Evolutionary conservation across 208 protist genomes (phyloP).

Genomic region (Phytomonas serpens): DNA sequence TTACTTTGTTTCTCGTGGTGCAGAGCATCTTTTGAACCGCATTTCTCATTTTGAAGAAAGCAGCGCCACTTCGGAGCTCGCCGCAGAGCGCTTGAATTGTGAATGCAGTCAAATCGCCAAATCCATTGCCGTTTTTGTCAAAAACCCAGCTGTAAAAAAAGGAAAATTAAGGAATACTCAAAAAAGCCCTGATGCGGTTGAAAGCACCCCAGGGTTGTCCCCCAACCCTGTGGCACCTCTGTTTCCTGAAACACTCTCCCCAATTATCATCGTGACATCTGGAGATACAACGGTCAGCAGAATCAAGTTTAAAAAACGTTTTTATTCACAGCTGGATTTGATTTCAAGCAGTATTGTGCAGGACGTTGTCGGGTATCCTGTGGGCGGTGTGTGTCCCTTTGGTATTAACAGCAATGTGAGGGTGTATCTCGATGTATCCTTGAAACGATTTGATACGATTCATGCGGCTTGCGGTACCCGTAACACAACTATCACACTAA

Average conservation of each 20-base stretch:
- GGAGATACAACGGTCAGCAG: conserved; percentile 41
- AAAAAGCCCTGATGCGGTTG: background rate
- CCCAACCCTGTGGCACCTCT: background rate
- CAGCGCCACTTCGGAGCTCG: conserved; percentile 45
- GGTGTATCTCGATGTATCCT: conserved; percentile 60
- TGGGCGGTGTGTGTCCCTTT: conserved; percentile 58
- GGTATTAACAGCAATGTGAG: conserved; percentile 33
- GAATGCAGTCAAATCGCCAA: conserved; percentile 49
- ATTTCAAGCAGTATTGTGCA: conserved; percentile 48
- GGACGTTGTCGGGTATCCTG: conserved; percentile 29
- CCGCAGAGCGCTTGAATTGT: conserved; percentile 36
- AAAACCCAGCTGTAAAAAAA: conserved; percentile 20
- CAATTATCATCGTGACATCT: conserved; percentile 38
- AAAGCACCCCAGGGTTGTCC: background rate
- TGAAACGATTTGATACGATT: conserved; percentile 43
- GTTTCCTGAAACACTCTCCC: conserved; percentile 4
- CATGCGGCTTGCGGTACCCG: conserved; percentile 39
- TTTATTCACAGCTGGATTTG: conserved; percentile 33
- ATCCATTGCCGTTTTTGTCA: conserved; percentile 32
- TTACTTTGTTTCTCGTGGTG: conserved; percentile 23
- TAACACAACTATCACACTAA: conserved; percentile 34
- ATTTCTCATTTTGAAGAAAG: conserved; percentile 37
- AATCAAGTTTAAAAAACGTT: conserved; percentile 43
- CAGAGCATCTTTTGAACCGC: conserved; percentile 26
- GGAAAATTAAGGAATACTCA: conserved; percentile 8